Evolutionary conservation across 2,329 filamentous ascomycete species (phyloP), one percentile per base, ranked within the genome.

Genomic region (Penicillium occitanis): DNA sequence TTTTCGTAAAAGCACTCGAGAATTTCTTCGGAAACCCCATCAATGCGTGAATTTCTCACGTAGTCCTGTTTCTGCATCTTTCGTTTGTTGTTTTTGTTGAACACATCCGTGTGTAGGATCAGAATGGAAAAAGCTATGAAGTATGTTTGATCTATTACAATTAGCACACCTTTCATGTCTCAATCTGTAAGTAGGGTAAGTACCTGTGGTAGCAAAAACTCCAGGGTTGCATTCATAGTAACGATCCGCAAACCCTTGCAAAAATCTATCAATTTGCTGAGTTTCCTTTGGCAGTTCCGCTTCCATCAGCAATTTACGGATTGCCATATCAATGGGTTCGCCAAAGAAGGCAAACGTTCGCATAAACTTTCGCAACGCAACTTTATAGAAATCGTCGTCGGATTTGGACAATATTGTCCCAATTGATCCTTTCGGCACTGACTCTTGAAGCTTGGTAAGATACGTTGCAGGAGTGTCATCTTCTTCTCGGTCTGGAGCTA

Each of bases 11-110:
- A 96, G 75, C 94, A 97, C 73, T 93, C 93, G 14, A 98, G 83
- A 50, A 98, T 91, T 70, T 98, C 94, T 70, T 96, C 91, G 62
- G 91, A 91, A n/a, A 98, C 91, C 14, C 92, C 92, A 75, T 98
- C 93, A 2, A 91, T 93, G 25, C 88, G 89, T 0, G 93, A 96
- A 76, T 98, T 98, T 78, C 96, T 97, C 71, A 98, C 85, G 78
- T 99, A 99, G 74, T 98, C 95, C 0, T 86, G 81, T 75, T 96
- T 96, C 74, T 96, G 93, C 95, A 99, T 99, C 79, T 99, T 99
- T 77, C 95, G 87, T 81, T 98, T 98, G 81, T 98, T 98, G 82
- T 98, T 99, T 80, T 96, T 97, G 83, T 99, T 99, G 87, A 98
- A 98, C n/a, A 96, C 92, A 75, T 99, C 95, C 0, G 95, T 98